These are phyloP conservation scores for Peronospora destructor DNA, from an alignment of 352 stramenopile species.

Conservation along the genomic window DNA sequence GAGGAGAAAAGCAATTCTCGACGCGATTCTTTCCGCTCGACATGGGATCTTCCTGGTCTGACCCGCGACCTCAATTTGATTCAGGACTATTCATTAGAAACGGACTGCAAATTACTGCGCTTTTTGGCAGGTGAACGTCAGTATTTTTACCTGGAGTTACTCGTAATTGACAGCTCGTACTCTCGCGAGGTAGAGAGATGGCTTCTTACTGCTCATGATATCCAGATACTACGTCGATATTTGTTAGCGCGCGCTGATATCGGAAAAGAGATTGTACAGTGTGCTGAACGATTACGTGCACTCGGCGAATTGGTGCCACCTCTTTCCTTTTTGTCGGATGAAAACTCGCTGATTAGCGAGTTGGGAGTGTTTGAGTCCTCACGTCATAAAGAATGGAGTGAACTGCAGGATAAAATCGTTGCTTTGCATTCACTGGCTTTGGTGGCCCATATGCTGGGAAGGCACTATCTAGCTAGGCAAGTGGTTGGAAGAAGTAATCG, in stretches of 20 bases:
- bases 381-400: constrained; percentile 43
- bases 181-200: constrained; percentile 25
- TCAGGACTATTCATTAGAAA: constrained; percentile 69
- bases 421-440: constrained; percentile 53
- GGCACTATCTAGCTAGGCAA: constrained; percentile 42
- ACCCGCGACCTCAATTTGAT: constrained; percentile 68
- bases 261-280: constrained; percentile 29
- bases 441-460: constrained; percentile 48
- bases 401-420: constrained; percentile 43
- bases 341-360: constrained; percentile 6
- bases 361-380: constrained; percentile 39
- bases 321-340: constrained; percentile 7
- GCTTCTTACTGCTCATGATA: constrained; percentile 34
- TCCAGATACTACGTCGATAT: constrained; percentile 34
- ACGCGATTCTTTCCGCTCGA: constrained; percentile 47
- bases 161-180: constrained; percentile 15
- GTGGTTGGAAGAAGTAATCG: constrained; percentile 1
- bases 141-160: constrained; percentile 72
- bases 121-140: constrained; percentile 61
- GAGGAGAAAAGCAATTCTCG: constrained; percentile 18
- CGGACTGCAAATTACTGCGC: constrained; percentile 47
- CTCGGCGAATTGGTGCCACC: constrained; percentile 22
- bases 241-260: constrained; percentile 21
- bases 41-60: constrained; percentile 49
- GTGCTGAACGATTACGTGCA: constrained; percentile 25